Percentiles rank a stretch among this genome's conserved stretches.
Evolutionary conservation across 306 rosid species (phyloP).

Genomic region (Cyclanthera cordifolia): DNA sequence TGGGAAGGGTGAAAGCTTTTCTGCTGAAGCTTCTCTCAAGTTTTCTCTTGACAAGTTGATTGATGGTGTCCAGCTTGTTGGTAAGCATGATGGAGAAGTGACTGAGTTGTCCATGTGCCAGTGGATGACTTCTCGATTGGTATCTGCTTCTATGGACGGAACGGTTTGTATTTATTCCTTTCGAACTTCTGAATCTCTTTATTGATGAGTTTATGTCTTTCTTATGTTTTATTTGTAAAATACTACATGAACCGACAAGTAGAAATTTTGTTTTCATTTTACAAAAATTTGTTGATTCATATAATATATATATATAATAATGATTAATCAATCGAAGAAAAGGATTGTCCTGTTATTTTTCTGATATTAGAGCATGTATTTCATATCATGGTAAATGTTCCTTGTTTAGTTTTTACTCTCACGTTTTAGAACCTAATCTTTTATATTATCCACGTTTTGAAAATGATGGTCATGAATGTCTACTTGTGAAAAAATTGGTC

Average conservation of each 20-base stretch:
- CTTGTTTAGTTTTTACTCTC: not conserved
- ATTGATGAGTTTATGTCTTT: not conserved
- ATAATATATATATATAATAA: too few relatives aligned
- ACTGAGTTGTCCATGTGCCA: slow-evolving; percentile 98
- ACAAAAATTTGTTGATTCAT: not conserved
- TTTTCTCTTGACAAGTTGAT: slow-evolving; percentile 75
- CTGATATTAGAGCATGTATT: not conserved
- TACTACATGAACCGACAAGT: not conserved
- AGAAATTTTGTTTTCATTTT: not conserved
- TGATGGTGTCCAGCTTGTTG: slow-evolving; percentile 91
- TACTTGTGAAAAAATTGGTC: not conserved
- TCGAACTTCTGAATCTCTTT: not conserved
- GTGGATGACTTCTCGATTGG: slow-evolving; percentile 96
- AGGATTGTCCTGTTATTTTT: not conserved
- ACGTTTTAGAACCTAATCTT: not conserved
- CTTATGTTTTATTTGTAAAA: too few relatives aligned
- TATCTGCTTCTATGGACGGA: slow-evolving; percentile 94
- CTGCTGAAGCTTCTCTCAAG: slow-evolving; percentile 66
- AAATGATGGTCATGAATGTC: not conserved
- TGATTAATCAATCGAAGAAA: not conserved
- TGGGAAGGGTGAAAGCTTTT: slow-evolving; percentile 54
- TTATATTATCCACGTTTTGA: not conserved
- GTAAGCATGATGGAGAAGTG: slow-evolving; percentile 87
- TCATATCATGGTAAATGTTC: not conserved
- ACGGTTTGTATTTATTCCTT: slow-evolving; percentile 42